phyloP scores from a whole-genome alignment of 805 yeast genomes.

The Pichia nanzhaoensis region DNA sequence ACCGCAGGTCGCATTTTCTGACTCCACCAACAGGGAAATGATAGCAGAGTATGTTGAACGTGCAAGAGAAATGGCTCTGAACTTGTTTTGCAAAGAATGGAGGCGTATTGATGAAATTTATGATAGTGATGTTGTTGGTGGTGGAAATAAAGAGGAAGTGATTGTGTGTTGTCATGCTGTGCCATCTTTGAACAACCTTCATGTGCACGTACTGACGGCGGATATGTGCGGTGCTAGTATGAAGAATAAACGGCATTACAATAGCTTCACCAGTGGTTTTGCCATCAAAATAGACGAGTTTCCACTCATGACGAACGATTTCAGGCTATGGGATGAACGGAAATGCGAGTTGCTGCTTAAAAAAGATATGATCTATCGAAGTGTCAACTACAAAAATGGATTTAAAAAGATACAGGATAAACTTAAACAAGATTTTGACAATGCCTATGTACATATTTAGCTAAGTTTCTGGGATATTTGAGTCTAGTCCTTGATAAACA shows the following conservation, averaged over 20 bases:
- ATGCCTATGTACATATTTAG: constrained; percentile 4
- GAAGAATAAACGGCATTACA: constrained; percentile 61
- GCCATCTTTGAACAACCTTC: constrained; percentile 66
- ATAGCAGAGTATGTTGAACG: constrained; percentile 31
- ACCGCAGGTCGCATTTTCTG: constrained; percentile 46
- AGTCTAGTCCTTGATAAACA: constrained; percentile 39
- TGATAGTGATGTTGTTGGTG: no score
- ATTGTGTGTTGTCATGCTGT: constrained; percentile 60
- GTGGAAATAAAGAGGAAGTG: constrained; percentile 19
- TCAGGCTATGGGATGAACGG: constrained; percentile 33
- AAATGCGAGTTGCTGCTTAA: constrained; percentile 21
- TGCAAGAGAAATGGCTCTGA: constrained; percentile 25
- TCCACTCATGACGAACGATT: constrained; percentile 37
- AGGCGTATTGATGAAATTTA: constrained; percentile 9
- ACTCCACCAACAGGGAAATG: constrained; percentile 26
- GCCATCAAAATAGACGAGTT: constrained; percentile 51
- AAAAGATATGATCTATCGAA: constrained; percentile 35
- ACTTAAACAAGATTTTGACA: constrained; percentile 31
- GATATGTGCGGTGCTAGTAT: constrained; percentile 51
- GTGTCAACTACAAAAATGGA: constrained; percentile 34
- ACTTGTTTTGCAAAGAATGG: constrained; percentile 17
- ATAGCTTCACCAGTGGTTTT: constrained; percentile 61
- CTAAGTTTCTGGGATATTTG: constrained; percentile 1
- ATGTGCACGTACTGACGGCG: constrained; percentile 62
- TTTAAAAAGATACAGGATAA: constrained; percentile 39